Conservation (phyloP, 1,139 yeast species). For the Kluyveromyces marxianus region DNA sequence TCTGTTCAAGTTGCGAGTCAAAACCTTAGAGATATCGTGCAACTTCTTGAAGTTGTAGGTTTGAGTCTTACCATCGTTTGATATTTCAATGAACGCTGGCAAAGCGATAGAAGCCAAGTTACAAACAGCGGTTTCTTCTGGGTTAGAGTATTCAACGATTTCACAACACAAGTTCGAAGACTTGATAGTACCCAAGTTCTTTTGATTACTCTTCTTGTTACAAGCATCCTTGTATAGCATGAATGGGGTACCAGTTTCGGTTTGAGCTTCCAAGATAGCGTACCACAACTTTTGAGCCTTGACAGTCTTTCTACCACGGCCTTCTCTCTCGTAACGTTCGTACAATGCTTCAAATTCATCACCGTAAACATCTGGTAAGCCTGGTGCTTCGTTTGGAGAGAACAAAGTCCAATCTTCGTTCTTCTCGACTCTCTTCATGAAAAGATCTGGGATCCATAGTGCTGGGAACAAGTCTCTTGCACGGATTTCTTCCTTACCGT, state of each 20-base stretch:
- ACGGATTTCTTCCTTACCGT: constrained; percentile 85
- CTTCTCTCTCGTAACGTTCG: constrained; percentile 63
- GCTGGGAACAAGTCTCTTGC: constrained; percentile 88
- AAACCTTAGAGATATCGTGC: constrained; percentile 66
- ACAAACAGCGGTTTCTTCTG: constrained; percentile 88
- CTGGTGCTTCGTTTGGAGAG: constrained; percentile 86
- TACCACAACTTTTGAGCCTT: constrained; percentile 89
- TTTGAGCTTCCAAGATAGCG: constrained; percentile 78
- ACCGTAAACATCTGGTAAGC: constrained; percentile 72
- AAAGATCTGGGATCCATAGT: constrained; percentile 85
- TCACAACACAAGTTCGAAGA: constrained; percentile 88
- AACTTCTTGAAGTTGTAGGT: constrained; percentile 63
- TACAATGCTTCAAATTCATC: constrained; percentile 70
- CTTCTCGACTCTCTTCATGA: constrained; percentile 79
- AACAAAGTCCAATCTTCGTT: constrained; percentile 78
- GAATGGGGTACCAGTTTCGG: constrained; percentile 90
- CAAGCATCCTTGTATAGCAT: constrained; percentile 88
- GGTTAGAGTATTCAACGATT: constrained; percentile 79
- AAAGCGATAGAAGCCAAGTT: constrained; percentile 81
- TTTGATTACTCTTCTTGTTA: constrained; percentile 74
- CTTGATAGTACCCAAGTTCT: constrained; percentile 80
- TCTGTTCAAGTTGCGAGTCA: constrained; percentile 65
- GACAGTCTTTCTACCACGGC: constrained; percentile 61
- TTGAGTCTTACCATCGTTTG: constrained; percentile 41
- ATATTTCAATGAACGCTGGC: constrained; percentile 41